These are phyloP conservation scores for Boletus rubescentipes DNA, from an alignment of 768 basidiomycete species.

Conservation along the genomic window DNA sequence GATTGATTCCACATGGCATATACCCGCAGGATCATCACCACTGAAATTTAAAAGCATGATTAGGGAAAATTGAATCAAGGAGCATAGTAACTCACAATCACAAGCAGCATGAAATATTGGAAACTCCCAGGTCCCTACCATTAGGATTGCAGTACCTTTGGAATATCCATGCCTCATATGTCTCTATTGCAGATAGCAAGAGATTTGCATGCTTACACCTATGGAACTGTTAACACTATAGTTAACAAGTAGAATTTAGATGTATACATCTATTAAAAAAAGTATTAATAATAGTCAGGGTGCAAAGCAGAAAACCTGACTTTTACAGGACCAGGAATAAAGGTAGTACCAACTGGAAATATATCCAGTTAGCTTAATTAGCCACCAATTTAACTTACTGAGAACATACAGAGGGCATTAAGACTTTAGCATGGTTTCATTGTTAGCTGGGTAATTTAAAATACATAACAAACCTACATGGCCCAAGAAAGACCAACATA, in stretches of 20 bases:
- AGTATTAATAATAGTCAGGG: not conserved
- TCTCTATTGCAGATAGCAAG: too few relatives aligned
- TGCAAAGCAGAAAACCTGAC: not conserved
- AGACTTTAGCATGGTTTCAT: not conserved
- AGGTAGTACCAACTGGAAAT: not conserved
- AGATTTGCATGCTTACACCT: slow-evolving; percentile 8
- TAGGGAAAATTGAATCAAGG: too few relatives aligned
- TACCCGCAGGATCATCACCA: slow-evolving; percentile 15
- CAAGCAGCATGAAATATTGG: slow-evolving; percentile 6
- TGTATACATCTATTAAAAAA: not conserved
- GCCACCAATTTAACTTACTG: too few relatives aligned
- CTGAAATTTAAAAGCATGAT: not conserved
- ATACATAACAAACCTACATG: not conserved
- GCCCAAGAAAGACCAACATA: not conserved
- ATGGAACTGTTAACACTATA: not conserved
- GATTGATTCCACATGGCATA: slow-evolving; percentile 16
- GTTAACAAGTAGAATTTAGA: not conserved
- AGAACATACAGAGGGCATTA: not conserved
- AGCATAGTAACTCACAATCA: slow-evolving; percentile 5
- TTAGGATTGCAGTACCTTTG: slow-evolving; percentile 3
- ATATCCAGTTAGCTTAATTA: not conserved
- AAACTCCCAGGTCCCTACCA: not conserved
- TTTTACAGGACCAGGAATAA: not conserved
- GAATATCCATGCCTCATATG: not conserved
- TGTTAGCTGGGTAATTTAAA: not conserved